These are phyloP conservation scores for Amanita molliuscula DNA, from an alignment of 768 basidiomycete genomes.

Conservation along the genomic window DNA sequence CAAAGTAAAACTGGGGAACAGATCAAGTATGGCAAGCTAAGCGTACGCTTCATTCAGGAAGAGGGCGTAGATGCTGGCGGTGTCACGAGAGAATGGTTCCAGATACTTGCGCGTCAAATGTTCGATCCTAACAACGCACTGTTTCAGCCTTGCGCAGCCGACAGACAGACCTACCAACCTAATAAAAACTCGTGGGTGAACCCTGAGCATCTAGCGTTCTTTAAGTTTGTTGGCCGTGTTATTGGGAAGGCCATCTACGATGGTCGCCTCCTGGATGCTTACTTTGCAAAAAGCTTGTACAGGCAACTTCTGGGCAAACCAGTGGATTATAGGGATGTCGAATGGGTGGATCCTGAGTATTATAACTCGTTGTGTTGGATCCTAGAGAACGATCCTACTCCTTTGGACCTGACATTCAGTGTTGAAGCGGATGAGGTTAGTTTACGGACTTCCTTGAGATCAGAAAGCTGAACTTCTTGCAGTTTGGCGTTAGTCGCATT, in stretches of 20 bases:
- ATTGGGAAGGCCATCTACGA: constrained; percentile 98
- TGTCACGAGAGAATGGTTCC: constrained; percentile 98
- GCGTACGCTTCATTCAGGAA: constrained; percentile 91
- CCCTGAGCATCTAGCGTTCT: constrained; percentile 91
- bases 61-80: constrained; percentile 99
- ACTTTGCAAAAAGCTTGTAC: constrained; percentile 96
- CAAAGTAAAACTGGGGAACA: constrained; percentile 89
- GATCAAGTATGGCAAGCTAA: constrained; percentile 96
- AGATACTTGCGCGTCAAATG: constrained; percentile 95
- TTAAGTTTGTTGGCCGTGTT: constrained; percentile 96
- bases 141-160: constrained; percentile 96
- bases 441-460: constrained; percentile 10
- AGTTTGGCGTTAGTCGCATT: constrained; percentile 89
- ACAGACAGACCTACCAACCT: constrained; percentile 91
- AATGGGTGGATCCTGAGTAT: constrained; percentile 97
- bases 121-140: constrained; percentile 98
- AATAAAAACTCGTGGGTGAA: constrained; percentile 92
- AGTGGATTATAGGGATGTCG: constrained; percentile 92
- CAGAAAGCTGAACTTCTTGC: constrained; percentile 7
- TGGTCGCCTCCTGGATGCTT: constrained; percentile 90
- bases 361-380: constrained; percentile 99
- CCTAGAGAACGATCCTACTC: constrained; percentile 86
- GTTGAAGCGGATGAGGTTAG: constrained; percentile 90
- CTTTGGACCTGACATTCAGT: constrained; percentile 85
- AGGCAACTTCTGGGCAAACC: constrained; percentile 89